A percentile compares a stretch with the other conserved stretches of the same genome.
These are phyloP conservation scores for Psilocybe subaeruginosa DNA, from an alignment of 768 basidiomycete genomes.

Conservation along the genomic window DNA sequence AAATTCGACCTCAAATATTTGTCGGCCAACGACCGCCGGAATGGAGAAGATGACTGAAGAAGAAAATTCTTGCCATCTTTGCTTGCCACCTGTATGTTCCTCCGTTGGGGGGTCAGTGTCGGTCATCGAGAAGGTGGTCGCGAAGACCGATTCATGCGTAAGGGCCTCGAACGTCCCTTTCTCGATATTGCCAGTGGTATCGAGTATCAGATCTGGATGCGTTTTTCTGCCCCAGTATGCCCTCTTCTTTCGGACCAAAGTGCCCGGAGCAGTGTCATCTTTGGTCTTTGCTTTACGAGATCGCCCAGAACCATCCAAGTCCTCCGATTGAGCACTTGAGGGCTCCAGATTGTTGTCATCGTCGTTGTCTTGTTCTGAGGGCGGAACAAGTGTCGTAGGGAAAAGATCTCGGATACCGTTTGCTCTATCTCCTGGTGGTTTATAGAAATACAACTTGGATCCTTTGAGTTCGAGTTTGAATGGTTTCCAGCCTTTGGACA, in stretches of 20 bases:
- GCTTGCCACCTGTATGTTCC: slow-evolving; percentile 15
- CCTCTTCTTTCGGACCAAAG: slow-evolving; percentile 55
- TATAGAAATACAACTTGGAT: slow-evolving; percentile 85
- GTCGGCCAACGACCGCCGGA: slow-evolving; percentile 56
- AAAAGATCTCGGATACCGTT: slow-evolving; percentile 75
- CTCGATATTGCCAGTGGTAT: slow-evolving; percentile 43
- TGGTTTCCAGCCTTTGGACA: slow-evolving; percentile 83
- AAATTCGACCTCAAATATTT: slow-evolving; percentile 72
- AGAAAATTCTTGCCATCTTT: slow-evolving; percentile 61
- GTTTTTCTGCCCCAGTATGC: slow-evolving; percentile 78
- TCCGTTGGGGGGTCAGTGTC: slow-evolving; percentile 11
- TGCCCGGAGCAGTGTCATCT: slow-evolving; percentile 19
- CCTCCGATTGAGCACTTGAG: slow-evolving; percentile 16
- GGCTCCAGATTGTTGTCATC: slow-evolving; percentile 16
- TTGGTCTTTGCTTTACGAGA: slow-evolving; percentile 33
- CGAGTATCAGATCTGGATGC: slow-evolving; percentile 69
- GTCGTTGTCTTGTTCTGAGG: slow-evolving; percentile 46
- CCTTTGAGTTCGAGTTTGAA: slow-evolving; percentile 86
- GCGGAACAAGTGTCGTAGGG: slow-evolving; percentile 62
- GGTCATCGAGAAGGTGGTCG: slow-evolving; percentile 52
- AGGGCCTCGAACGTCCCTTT: slow-evolving; percentile 81
- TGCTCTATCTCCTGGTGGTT: slow-evolving; percentile 72
- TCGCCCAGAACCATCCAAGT: slow-evolving; percentile 21
- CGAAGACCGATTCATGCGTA: slow-evolving; percentile 81
- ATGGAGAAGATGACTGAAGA: slow-evolving; percentile 62